Conservation (phyloP, 352 stramenopile species). For the Pythium phragmitis region DNA sequence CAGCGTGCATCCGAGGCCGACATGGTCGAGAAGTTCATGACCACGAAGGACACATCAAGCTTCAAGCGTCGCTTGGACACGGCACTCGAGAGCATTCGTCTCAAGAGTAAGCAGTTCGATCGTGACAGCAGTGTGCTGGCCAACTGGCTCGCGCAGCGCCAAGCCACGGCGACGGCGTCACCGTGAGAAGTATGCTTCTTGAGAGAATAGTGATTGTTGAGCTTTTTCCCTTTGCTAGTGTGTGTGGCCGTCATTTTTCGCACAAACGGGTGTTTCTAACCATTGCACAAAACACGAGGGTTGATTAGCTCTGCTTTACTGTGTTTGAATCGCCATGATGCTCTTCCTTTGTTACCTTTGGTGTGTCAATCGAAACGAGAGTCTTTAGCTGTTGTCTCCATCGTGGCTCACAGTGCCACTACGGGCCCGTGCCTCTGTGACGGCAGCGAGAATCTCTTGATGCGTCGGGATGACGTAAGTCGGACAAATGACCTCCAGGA, state of each 20-base stretch:
- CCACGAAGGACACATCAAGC: not conserved
- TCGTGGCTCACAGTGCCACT: not conserved
- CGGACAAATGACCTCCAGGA: not conserved
- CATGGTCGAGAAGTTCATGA: constrained; percentile 56
- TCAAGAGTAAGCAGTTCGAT: constrained; percentile 2
- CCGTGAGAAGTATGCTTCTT: not conserved
- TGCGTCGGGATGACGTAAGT: not conserved
- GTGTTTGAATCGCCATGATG: not conserved
- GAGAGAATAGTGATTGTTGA: too few relatives aligned
- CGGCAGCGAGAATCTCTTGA: not conserved
- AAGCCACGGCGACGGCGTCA: not conserved
- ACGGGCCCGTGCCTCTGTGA: not conserved
- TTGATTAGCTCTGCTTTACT: not conserved
- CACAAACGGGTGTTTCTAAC: not conserved
- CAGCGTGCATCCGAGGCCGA: constrained; percentile 45
- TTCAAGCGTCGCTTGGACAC: constrained; percentile 3
- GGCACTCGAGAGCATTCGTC: constrained; percentile 3
- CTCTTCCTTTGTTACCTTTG: not conserved
- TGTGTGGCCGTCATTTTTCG: too few relatives aligned
- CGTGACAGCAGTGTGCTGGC: constrained; percentile 7
- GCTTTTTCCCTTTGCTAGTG: too few relatives aligned
- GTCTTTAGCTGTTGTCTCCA: not conserved
- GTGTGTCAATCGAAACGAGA: not conserved
- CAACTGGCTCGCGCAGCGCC: constrained; percentile 8
- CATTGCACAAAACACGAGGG: not conserved